Evolutionary conservation across 2,329 filamentous ascomycete species (phyloP).

Genomic region (Colletotrichum tamarilloi): DNA sequence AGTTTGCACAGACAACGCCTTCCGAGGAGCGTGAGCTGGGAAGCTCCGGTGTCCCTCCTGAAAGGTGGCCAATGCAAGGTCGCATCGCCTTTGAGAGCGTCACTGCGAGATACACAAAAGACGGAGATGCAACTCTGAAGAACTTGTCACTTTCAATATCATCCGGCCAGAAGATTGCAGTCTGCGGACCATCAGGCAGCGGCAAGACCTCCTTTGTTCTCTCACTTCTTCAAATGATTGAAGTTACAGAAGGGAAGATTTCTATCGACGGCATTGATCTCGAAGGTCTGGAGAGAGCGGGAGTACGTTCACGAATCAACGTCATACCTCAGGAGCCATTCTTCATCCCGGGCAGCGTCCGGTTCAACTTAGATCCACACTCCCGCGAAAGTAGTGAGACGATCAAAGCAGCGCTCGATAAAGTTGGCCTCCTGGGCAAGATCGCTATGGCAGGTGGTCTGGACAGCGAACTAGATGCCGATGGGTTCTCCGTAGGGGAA

Average conservation of each 20-base stretch:
- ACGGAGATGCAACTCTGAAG: conserved; percentile 38
- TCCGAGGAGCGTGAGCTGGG: conserved; percentile 40
- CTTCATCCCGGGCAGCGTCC: conserved; percentile 59
- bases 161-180: conserved; percentile 43
- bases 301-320: conserved; percentile 47
- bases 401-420: conserved; percentile 56
- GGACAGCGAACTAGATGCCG: conserved; percentile 44
- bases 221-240: conserved; percentile 59
- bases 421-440: conserved; percentile 56
- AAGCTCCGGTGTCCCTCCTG: conserved; percentile 10
- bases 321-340: conserved; percentile 64
- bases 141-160: conserved; percentile 35
- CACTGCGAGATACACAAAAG: conserved; percentile 41
- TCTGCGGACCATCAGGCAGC: conserved; percentile 49
- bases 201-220: conserved; percentile 51
- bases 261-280: conserved; percentile 56
- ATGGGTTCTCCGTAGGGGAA: conserved; percentile 55
- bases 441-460: conserved; percentile 53
- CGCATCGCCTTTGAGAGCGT: conserved; percentile 42
- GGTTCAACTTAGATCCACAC: conserved; percentile 60
- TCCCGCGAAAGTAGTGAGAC: conserved; percentile 49
- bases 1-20: conserved; percentile 36
- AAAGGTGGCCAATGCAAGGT: conserved; percentile 43
- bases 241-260: conserved; percentile 54
- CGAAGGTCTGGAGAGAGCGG: conserved; percentile 37